Base-by-base conservation (phyloP, 2,329 filamentous ascomycete genomes). In the Hypoxylon sp. region DNA sequence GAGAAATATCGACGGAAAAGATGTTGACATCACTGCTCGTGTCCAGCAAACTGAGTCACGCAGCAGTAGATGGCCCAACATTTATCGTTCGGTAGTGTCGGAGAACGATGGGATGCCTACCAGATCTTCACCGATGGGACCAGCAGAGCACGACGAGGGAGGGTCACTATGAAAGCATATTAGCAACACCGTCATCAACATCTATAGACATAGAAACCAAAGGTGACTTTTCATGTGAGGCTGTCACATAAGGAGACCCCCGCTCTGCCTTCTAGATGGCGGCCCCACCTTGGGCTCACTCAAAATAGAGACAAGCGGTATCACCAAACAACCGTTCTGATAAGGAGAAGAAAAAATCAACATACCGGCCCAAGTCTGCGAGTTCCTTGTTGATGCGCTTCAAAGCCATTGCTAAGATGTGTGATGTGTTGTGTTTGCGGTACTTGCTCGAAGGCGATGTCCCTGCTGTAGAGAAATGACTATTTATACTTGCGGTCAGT, bases 111-210 rank as follows among this genome's bases (percentile, higher is more conserved):
- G 68, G 57, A 61, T 65, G 67, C 94, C 80, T 94, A 98, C 96
- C 90, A 99, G 84, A 87, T 99, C 96, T 87, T 98, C 95, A 82
- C 94, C 94, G 79, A 97, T 91, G 76, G 96, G 96, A 74, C 96
- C 96, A 78, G 96, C 96, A 81, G 95, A 98, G 90, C 96, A 99
- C 76, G 95, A 98, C 67, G 96, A 98, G 80, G 96, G 96, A 81
- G 96, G 96, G 82, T 99, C 96, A 86, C 96, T 98, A 77, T 71
- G 73, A 70, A 67, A 67, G 66, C 46, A 74, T 37, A 70, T 81
- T 72, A 83, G 79, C 73, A 73, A 69, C 3, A 29, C 58, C 51
- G 64, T 66, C 44, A 67, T 11, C 26, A 33, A 11, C 14, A 37
- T 8, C 48, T 11, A 33, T 47, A 51, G 9, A 26, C 24, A 53